phyloP scores from a whole-genome alignment of 2,329 filamentous ascomycete genomes.

The Dothiorella sarmentorum region DNA sequence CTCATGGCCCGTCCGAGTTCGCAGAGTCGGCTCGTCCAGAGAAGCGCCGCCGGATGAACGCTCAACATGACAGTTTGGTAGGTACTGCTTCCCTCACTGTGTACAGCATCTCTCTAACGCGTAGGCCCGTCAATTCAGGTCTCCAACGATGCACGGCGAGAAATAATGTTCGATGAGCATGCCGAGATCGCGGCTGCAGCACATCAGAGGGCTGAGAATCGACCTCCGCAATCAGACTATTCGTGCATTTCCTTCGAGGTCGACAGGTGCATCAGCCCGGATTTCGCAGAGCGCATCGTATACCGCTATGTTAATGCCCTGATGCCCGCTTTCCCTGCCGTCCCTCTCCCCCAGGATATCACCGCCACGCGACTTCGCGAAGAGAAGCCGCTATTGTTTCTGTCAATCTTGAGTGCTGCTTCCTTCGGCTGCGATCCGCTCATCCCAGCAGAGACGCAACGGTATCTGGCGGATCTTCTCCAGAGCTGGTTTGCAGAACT shows the following conservation, averaged over 20 bases:
- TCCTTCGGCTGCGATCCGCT: constrained; percentile 43
- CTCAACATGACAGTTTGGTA: not conserved
- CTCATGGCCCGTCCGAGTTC: not conserved
- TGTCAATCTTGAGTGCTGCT: constrained; percentile 55
- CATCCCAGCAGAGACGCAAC: constrained; percentile 55
- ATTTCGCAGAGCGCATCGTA: constrained; percentile 55
- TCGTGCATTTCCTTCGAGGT: constrained; percentile 38
- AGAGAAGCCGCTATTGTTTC: constrained; percentile 58
- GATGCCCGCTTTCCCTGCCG: constrained; percentile 54
- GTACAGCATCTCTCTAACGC: not conserved
- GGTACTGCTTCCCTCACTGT: not conserved
- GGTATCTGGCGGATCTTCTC: constrained; percentile 63
- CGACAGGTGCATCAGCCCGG: constrained; percentile 49
- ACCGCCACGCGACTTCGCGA: constrained; percentile 54
- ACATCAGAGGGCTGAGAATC: constrained; percentile 11
- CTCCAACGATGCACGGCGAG: constrained; percentile 25
- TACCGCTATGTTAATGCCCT: constrained; percentile 54
- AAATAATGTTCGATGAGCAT: constrained; percentile 21
- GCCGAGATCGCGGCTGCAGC: constrained; percentile 9
- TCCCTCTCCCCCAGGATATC: constrained; percentile 55
- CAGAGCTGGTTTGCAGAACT: constrained; percentile 71
- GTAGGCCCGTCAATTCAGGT: not conserved
- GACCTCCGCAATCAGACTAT: constrained; percentile 30
- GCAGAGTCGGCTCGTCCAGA: constrained; percentile 9
- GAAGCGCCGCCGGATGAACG: constrained; percentile 12